These are phyloP conservation scores for Fusarium globosum DNA, from an alignment of 2,329 filamentous ascomycete species.

Conservation along the genomic window DNA sequence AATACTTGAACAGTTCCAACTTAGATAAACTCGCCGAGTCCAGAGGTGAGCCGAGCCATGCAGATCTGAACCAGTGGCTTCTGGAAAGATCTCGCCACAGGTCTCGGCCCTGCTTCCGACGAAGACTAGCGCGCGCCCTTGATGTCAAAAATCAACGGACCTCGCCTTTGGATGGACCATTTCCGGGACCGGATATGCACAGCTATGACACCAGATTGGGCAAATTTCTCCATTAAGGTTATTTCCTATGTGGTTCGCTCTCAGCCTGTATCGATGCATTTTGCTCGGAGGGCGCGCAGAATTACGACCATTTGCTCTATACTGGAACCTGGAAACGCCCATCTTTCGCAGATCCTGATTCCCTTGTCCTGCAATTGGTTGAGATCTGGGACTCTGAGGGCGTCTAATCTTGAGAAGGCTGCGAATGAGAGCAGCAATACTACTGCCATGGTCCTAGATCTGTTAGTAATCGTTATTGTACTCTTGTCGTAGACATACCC, in stretches of 20 bases:
- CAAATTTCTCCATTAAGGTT: not conserved
- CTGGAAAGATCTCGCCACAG: conserved; percentile 6
- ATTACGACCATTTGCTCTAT: conserved; percentile 41
- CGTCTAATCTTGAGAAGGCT: conserved; percentile 26
- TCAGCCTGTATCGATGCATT: conserved; percentile 34
- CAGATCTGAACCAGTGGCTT: not conserved
- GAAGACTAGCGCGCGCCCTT: conserved; percentile 23
- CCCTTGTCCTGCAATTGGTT: conserved; percentile 35
- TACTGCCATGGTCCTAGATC: conserved; percentile 28
- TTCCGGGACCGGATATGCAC: not conserved
- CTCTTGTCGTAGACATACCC: not conserved
- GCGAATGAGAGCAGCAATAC: conserved; percentile 32
- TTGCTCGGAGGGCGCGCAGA: conserved; percentile 30
- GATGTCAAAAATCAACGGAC: conserved; percentile 3
- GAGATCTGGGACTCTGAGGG: conserved; percentile 27
- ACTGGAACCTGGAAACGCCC: conserved; percentile 35
- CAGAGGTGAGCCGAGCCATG: too few species aligned
- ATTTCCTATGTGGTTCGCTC: rapidly evolving
- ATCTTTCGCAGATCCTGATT: conserved; percentile 33
- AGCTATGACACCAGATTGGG: not conserved
- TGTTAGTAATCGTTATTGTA: not conserved
- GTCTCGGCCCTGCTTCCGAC: not conserved
- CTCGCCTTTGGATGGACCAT: not conserved
- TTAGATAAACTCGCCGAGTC: not conserved
- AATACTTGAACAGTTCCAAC: not conserved